These are phyloP conservation scores for Chaetomiaceae sp. DNA, from an alignment of 2,329 filamentous ascomycete species.

Conservation along the genomic window DNA sequence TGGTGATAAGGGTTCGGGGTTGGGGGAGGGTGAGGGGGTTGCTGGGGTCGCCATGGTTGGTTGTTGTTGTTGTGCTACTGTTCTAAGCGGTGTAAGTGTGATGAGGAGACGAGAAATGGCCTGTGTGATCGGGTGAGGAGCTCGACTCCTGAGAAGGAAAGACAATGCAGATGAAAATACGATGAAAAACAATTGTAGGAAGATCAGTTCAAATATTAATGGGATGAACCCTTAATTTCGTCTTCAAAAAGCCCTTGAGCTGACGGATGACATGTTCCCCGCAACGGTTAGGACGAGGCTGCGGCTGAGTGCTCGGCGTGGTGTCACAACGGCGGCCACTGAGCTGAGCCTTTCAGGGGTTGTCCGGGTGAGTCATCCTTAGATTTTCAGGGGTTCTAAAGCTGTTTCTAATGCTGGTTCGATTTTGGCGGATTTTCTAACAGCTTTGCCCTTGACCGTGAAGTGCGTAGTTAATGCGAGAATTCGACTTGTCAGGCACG, in stretches of 20 bases:
- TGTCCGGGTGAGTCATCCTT: conserved; percentile 14
- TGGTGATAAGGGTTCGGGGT: neutral
- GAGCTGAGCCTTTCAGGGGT: too few relatives aligned
- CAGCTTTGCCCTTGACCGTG: too few relatives aligned
- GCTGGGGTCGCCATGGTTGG: neutral
- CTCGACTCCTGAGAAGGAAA: neutral
- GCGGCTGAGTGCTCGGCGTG: conserved; percentile 7
- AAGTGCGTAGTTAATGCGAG: too few relatives aligned
- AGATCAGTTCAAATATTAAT: neutral
- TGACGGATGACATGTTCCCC: neutral
- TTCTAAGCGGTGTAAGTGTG: neutral
- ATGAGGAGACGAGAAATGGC: too few relatives aligned
- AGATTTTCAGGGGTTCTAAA: neutral
- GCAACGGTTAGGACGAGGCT: neutral
- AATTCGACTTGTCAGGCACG: neutral
- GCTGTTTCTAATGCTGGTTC: neutral
- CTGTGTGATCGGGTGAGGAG: neutral
- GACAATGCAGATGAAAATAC: too few relatives aligned
- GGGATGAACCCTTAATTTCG: neutral
- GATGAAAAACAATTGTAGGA: neutral
- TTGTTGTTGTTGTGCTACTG: neutral
- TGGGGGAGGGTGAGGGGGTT: neutral
- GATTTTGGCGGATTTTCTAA: too few relatives aligned
- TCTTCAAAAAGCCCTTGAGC: neutral
- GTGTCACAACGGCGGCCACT: too few relatives aligned